Evolutionary conservation across 2,329 filamentous ascomycete species (phyloP), one percentile per base, ranked within the genome.

Genomic region (Magnaporthiopsis incrustans): DNA sequence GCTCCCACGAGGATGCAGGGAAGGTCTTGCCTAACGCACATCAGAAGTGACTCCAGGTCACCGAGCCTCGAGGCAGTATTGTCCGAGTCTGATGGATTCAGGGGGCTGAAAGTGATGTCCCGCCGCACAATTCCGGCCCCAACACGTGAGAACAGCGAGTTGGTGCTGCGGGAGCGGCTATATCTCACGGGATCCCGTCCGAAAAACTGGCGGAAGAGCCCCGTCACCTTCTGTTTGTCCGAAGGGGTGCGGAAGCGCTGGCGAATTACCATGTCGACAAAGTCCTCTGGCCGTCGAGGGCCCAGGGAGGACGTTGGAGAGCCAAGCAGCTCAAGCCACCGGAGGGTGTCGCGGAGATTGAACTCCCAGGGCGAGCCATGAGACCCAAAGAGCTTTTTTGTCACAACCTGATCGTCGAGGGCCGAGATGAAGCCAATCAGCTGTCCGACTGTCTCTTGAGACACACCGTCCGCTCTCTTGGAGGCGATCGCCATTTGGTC

Each of bases 291-390:
- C 38, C 78, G 78, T 2, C 85, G 85, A 32, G 83, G 82, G 32
- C 81, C 77, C 25, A 93, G 78, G 11, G 57, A 59, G 3, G 62
- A 80, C 58, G 88, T 81, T 1, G 81, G 73, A 0, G 84, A 84
- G 14, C 84, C 82, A 38, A 90, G 79, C 18, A 98, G 77, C 68
- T 90, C 85, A 60, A 97, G 78, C 94, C 94, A 98, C 66, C 94
- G 85, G 64, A 95, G 85, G 3, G 92, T 91, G 74, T 98, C 94
- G 74, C 92, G 89, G 67, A 99, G 78, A 71, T 97, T 99, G 73
- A 97, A 95, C 72, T 97, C 95, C 95, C 92, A 99, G 1, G 96
- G 95, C 8, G 89, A 90, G 18, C 86, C 86, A 68, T 86, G 83
- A 0, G 80, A 77, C 2, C 85, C 86, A 68, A 89, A 88, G 0